These are phyloP conservation scores for Metroxylon sagu DNA, from an alignment of 176 grass and related monocot species.

Conservation along the genomic window DNA sequence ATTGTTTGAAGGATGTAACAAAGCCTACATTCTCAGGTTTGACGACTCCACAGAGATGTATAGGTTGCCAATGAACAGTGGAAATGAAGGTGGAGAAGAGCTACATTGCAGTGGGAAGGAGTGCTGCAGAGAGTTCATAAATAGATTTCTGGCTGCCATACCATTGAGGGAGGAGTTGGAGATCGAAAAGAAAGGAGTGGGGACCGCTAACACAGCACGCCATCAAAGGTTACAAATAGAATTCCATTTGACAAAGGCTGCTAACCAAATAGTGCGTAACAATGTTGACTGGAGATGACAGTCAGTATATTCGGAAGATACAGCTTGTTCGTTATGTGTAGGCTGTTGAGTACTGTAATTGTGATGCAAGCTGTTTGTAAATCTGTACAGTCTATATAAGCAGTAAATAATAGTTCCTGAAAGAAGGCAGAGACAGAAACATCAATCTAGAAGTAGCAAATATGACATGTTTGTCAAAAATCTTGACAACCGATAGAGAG, in stretches of 20 bases:
- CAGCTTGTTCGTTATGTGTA: too few relatives aligned
- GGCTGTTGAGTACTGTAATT: too few relatives aligned
- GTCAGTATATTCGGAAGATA: too few relatives aligned
- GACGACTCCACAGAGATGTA: conserved; percentile 71
- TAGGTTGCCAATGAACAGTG: conserved; percentile 9
- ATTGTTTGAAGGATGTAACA: conserved; percentile 77
- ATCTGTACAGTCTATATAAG: too few relatives aligned
- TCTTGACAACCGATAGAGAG: too few relatives aligned
- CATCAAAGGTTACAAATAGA: conserved; percentile 96
- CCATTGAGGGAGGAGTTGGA: conserved; percentile 89
- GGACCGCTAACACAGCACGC: conserved; percentile 17
- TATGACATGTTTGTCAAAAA: too few relatives aligned
- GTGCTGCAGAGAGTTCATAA: conserved; percentile 95
- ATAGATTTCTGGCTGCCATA: conserved; percentile 80
- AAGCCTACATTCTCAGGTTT: conserved; percentile 83
- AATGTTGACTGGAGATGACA: too few relatives aligned
- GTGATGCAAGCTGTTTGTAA: too few relatives aligned
- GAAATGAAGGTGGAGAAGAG: conserved; percentile 16
- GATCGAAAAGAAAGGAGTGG: conserved; percentile 48
- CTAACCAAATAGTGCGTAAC: too few relatives aligned
- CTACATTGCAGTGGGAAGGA: conserved; percentile 66
- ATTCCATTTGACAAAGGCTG: conserved; percentile 50
- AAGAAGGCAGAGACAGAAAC: too few relatives aligned
- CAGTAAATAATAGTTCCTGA: too few relatives aligned
- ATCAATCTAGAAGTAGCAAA: too few relatives aligned